Evolutionary conservation across 1,139 yeast genomes (phyloP).

Genomic region (Scheffersomyces titani): DNA sequence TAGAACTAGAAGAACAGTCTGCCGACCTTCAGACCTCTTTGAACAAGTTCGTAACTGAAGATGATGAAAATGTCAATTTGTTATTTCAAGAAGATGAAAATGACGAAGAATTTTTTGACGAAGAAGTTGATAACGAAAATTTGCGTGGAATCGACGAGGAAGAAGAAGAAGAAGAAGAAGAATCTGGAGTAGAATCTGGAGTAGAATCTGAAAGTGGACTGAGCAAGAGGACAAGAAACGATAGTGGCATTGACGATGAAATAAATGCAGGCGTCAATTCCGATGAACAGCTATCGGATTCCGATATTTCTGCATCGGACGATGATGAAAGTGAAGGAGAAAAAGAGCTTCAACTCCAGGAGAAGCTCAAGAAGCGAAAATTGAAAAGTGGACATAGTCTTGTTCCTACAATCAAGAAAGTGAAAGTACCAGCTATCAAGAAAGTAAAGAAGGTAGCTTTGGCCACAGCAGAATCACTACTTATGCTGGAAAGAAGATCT

Average conservation of each 20-base stretch:
- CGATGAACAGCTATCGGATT: constrained; percentile 55
- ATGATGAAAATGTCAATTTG: constrained; percentile 72
- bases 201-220: constrained; percentile 8
- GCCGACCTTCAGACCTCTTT: constrained; percentile 32
- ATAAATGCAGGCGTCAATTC: constrained; percentile 13
- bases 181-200: constrained; percentile 12
- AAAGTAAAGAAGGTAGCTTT: constrained; percentile 16
- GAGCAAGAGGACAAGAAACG: constrained; percentile 9
- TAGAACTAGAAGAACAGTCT: constrained; percentile 64
- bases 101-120: constrained; percentile 67
- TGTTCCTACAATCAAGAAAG: constrained; percentile 51
- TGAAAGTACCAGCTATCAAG: constrained; percentile 19
- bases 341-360: constrained; percentile 57
- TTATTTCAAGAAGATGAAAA: constrained; percentile 84
- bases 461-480: constrained; percentile 48
- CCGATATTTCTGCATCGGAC: constrained; percentile 51
- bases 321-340: constrained; percentile 70
- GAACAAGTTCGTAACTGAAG: constrained; percentile 48
- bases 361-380: constrained; percentile 42
- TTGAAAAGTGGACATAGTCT: constrained; percentile 35
- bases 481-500: constrained; percentile 59
- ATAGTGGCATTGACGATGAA: constrained; percentile 24
- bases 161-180: constrained; percentile 22
- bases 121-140: constrained; percentile 24
- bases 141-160: constrained; percentile 28